Evolutionary conservation across 2,329 filamentous ascomycete genomes (phyloP), one percentile per base, ranked within the genome.

Genomic region (Proliferodiscus dingleyae): DNA sequence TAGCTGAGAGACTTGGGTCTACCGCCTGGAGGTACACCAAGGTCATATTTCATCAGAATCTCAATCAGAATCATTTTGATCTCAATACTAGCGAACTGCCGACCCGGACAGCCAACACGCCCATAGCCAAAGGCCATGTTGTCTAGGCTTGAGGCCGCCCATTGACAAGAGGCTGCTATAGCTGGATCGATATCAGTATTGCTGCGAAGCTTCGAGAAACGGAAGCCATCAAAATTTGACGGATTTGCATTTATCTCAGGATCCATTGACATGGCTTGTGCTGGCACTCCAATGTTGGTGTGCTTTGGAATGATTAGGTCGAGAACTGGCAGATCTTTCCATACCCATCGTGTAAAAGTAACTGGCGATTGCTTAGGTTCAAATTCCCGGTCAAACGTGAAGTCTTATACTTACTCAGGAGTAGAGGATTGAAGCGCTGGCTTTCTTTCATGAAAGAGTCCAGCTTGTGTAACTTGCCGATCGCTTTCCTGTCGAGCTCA

Each of bases 361-460:
- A n/a, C n/a, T n/a, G n/a, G n/a, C n/a, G n/a, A n/a, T n/a, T n/a
- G n/a, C n/a, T n/a, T n/a, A n/a, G n/a, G n/a, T n/a, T n/a, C n/a
- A n/a, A n/a, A n/a, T n/a, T n/a, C n/a, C n/a, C n/a, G n/a, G n/a
- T n/a, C n/a, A n/a, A n/a, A n/a, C n/a, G n/a, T n/a, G n/a, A n/a
- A n/a, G n/a, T n/a, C n/a, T n/a, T n/a, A n/a, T 10, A 11, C 19
- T n/a, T 5, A 15, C 16, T 4, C 11, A 13, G 7, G 30, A 5
- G 10, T 4, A 26, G 16, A 16, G 29, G 34, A 10, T 38, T 32
- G 8, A 16, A 6, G 3, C 42, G 15, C 42, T 29, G 19, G 8
- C 34, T 38, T 19, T 39, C 42, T 32, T 45, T 39, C 42, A 45
- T 13, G 22, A 45, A 45, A 19, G 24, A 30, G 19, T 45, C 42